phyloP scores from a whole-genome alignment of 208 protist species.

The Acanthamoeba triangularis region DNA sequence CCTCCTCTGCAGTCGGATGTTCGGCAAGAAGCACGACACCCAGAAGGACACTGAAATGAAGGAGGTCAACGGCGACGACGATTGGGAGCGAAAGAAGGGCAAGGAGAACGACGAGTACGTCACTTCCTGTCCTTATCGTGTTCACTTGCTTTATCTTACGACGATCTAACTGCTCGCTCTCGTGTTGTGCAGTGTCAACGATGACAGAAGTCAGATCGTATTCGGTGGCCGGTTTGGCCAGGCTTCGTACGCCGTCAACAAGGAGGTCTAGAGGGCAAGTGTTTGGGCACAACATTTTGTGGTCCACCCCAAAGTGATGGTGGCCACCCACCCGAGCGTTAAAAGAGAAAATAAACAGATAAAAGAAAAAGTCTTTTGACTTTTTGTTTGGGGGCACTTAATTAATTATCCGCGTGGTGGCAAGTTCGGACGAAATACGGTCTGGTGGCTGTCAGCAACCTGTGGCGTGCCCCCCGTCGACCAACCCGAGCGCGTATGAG shows the following conservation, averaged over 20 bases:
- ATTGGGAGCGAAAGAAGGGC: slow-evolving; percentile 35
- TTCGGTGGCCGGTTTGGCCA: slow-evolving; percentile 40
- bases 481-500: background rate
- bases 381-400: too few relatives aligned
- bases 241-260: background rate
- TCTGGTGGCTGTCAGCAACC: background rate
- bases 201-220: slow-evolving; percentile 25
- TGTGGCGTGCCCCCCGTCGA: background rate
- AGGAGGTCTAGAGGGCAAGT: background rate
- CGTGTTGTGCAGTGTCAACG: background rate
- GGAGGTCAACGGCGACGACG: background rate
- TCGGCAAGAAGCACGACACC: background rate
- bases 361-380: too few relatives aligned
- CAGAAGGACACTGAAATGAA: background rate
- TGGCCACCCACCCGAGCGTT: too few relatives aligned
- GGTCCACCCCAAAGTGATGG: too few relatives aligned
- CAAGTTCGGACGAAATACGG: background rate
- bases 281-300: too few relatives aligned
- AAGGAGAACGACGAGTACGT: slow-evolving; percentile 62
- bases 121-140: background rate
- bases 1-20: background rate
- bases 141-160: background rate
- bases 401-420: too few relatives aligned
- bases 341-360: too few relatives aligned
- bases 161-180: background rate